Conservation (phyloP, 176 grass and related monocot species). For the Aegilops bicornis region DNA sequence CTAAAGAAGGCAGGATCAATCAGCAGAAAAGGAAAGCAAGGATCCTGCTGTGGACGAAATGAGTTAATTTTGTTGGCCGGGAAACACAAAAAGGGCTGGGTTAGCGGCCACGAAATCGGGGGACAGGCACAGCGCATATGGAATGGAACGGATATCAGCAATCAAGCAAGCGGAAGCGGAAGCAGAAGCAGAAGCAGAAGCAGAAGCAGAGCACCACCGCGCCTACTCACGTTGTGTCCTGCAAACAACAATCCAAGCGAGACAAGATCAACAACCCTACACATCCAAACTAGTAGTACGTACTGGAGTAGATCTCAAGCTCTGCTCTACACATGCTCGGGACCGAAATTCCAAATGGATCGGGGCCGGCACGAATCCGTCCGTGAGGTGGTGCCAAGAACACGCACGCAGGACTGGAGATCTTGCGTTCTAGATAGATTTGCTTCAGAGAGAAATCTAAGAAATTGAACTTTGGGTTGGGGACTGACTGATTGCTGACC, state of each 20-base stretch:
- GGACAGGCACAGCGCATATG: background rate
- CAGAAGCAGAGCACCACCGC: slow-evolving; percentile 34
- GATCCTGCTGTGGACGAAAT: background rate
- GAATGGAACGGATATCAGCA: background rate
- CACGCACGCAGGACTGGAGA: background rate
- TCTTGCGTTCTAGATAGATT: too few species aligned
- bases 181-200: background rate
- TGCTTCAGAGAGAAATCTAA: too few species aligned
- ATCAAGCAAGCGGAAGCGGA: background rate
- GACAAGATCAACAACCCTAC: slow-evolving; percentile 20
- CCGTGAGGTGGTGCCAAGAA: background rate
- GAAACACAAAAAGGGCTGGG: slow-evolving; percentile 18
- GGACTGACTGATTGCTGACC: too few species aligned
- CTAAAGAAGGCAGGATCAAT: background rate
- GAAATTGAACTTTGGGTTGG: too few species aligned
- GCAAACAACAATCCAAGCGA: slow-evolving; percentile 53
- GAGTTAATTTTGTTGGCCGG: background rate
- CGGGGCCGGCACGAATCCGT: background rate
- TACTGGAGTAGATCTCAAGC: background rate
- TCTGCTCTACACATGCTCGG: background rate
- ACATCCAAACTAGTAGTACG: too few species aligned
- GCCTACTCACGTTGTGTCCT: slow-evolving; percentile 71
- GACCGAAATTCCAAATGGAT: background rate
- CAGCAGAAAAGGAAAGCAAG: background rate
- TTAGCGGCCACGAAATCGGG: slow-evolving; percentile 37